phyloP scores from a whole-genome alignment of 176 grass and related monocot genomes.

The Zea luxurians region DNA sequence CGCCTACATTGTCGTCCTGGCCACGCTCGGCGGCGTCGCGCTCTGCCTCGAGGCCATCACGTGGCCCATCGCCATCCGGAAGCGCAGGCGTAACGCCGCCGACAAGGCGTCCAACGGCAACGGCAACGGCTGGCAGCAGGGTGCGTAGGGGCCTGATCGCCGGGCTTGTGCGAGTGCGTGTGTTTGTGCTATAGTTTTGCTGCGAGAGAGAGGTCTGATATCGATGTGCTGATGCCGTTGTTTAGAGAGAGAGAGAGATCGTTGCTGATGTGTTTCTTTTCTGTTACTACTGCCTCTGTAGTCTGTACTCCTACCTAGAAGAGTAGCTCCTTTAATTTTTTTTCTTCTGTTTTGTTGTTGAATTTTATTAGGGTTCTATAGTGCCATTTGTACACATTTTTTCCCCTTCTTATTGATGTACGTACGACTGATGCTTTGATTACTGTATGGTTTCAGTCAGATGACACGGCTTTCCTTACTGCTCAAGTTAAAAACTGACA shows the following conservation, averaged over 20 bases:
- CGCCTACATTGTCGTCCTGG: constrained; percentile 65
- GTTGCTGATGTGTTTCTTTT: constrained; percentile 13
- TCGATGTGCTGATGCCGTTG: not conserved
- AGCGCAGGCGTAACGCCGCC: constrained; percentile 31
- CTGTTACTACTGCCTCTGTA: not conserved
- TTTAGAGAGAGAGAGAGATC: not conserved
- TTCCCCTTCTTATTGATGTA: constrained; percentile 1
- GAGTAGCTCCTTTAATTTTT: not conserved
- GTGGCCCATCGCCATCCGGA: constrained; percentile 62
- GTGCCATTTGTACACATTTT: constrained; percentile 40
- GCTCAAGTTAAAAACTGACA: not conserved
- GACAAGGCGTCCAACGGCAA: constrained; percentile 43
- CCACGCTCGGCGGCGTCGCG: constrained; percentile 50
- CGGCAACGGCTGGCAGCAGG: constrained; percentile 31
- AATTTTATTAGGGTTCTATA: not conserved
- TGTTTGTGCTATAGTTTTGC: constrained; percentile 31
- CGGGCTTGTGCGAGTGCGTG: not conserved
- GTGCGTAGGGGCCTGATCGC: constrained; percentile 6
- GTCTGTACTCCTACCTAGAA: not conserved
- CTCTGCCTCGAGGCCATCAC: constrained; percentile 75
- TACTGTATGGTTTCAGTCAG: constrained; percentile 33
- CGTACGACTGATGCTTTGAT: constrained; percentile 34
- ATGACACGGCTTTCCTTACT: no score
- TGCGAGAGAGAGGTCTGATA: constrained; percentile 11
- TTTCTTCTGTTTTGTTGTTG: not conserved